A percentile compares a stretch with the other conserved stretches of the same genome.
phyloP scores from a whole-genome alignment of 2,329 filamentous ascomycete species.

The Colletotrichum phormii region DNA sequence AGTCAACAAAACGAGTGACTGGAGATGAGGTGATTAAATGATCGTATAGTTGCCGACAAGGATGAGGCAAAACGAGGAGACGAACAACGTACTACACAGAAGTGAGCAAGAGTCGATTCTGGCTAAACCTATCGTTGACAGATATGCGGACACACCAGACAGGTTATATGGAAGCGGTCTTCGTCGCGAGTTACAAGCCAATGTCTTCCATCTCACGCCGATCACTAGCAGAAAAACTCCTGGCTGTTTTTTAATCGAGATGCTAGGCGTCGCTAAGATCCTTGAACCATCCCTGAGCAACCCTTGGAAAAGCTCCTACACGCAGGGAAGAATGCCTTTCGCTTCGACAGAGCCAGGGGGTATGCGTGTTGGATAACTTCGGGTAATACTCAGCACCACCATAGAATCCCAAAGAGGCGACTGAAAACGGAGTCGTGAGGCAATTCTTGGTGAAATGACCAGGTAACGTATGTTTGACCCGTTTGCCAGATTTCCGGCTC shows the following conservation, averaged over 20 bases:
- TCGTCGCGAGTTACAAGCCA: background rate
- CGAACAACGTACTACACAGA: background rate
- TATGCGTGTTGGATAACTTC: background rate
- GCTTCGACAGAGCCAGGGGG: background rate
- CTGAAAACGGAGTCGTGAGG: constrained; percentile 2
- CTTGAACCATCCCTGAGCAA: background rate
- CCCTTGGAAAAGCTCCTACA: background rate
- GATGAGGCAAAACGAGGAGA: background rate
- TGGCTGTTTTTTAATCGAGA: background rate
- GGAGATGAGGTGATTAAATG: no score
- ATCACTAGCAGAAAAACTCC: background rate
- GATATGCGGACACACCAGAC: background rate
- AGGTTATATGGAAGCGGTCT: background rate
- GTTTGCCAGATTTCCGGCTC: background rate
- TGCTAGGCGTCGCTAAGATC: background rate
- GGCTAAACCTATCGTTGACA: background rate
- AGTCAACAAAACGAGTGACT: background rate
- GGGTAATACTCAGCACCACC: background rate
- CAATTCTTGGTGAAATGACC: constrained; percentile 7
- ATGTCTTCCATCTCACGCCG: background rate
- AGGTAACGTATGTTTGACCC: constrained; percentile 11
- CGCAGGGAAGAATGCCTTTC: background rate
- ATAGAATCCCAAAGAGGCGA: background rate
- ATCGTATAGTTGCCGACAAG: background rate
- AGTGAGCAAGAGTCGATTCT: background rate